Evolutionary conservation across 352 stramenopile species (phyloP).

Genomic region (Phytophthora pseudosyringae): DNA sequence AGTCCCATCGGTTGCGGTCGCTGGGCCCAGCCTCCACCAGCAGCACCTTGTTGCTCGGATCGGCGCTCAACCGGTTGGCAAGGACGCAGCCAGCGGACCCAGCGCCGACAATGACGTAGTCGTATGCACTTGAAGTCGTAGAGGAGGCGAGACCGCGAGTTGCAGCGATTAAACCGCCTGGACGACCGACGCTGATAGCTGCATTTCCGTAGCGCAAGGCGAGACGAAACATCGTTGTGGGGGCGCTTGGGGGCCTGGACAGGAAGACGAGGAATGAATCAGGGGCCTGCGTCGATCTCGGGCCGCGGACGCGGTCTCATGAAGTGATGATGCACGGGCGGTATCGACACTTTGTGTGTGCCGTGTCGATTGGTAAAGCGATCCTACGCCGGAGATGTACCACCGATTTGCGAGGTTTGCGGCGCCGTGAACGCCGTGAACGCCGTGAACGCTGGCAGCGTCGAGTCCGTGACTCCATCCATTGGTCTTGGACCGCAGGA

Average conservation of each 20-base stretch:
- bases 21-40: constrained; percentile 90
- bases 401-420: background rate
- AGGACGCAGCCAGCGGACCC: constrained; percentile 91
- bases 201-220: constrained; percentile 3
- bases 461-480: too few species aligned
- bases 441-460: background rate
- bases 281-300: background rate
- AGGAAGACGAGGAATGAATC: constrained; percentile 14
- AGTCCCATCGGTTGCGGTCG: constrained; percentile 83
- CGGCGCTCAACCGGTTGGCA: constrained; percentile 85
- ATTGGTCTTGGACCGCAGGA: too few species aligned
- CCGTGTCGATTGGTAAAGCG: constrained; percentile 15
- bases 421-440: background rate
- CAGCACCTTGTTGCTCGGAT: constrained; percentile 85
- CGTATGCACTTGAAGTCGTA: constrained; percentile 50
- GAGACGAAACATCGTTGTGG: constrained; percentile 18
- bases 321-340: constrained; percentile 1
- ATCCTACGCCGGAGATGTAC: constrained; percentile 2
- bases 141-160: constrained; percentile 37
- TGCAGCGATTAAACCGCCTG: background rate
- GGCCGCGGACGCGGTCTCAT: background rate
- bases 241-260: background rate
- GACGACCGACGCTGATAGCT: background rate
- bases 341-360: constrained; percentile 15
- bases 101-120: constrained; percentile 94